Evolutionary conservation across 2,329 filamentous ascomycete genomes (phyloP), one percentile per base, ranked within the genome.

Genomic region (Nemania sp.): DNA sequence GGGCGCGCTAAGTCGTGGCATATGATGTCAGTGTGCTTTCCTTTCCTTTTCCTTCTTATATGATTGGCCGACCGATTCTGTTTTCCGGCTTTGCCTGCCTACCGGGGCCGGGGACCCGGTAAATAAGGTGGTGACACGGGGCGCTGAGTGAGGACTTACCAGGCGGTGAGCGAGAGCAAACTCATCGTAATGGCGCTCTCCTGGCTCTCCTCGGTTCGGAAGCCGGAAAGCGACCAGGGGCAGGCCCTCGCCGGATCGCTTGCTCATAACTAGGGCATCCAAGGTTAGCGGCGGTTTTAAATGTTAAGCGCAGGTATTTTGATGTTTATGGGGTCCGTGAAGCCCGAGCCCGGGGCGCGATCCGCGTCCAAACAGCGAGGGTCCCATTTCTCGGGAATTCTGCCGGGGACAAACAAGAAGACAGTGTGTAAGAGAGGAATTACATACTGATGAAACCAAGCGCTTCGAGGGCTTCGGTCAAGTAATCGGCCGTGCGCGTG

Each of bases 201-300:
- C 76, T 44, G 85, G 51, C n/a, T 51, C 39, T 59, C 81, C 76
- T 44, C 85, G 51, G 14, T 51, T 36, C 1, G 63, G 74, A 5
- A 97, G 80, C 50, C 91, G 86, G 79, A 94, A 96, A 5, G 93
- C 93, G 3, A 97, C 93, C 1, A 97, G 84, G 0, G 93, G 93
- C 2, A 97, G 82, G 17, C 93, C 92, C 22, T 81, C 76, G 34
- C 93, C 93, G 8, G 80, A 77, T 50, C 81, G 84, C 73, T 95
- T 80, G 60, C 89, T 94, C 86, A 97, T 89, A 74, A 97, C 53
- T 56, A 14, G 31, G n/a, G 15, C 2, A 26, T 26, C 6, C 14
- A 3, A 40, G 6, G 43, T 56, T 6, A 56, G 48, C 17, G 3
- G 28, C n/a, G n/a, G n/a, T n/a, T n/a, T n/a, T n/a, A n/a, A n/a